A percentile compares a stretch with the other conserved stretches of the same genome.
Evolutionary conservation across 176 grass and related monocot genomes (phyloP).

Genomic region (Avena atlantica): DNA sequence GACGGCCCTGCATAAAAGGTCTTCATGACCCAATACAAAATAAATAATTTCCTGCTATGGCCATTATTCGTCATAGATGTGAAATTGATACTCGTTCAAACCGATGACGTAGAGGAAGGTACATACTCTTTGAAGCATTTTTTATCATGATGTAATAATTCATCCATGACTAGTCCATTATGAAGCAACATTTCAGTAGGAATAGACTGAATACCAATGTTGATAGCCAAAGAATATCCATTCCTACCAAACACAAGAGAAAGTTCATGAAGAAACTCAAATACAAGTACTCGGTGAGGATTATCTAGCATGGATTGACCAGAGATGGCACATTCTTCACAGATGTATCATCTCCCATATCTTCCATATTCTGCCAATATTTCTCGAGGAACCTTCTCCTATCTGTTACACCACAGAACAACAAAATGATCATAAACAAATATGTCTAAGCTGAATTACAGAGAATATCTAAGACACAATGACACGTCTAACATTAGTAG

Average conservation of each 20-base stretch:
- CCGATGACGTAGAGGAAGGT: too few species aligned
- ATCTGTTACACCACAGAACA: too few species aligned
- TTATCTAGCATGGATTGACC: background rate
- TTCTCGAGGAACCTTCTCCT: too few species aligned
- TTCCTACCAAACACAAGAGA: background rate
- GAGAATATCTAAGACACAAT: too few species aligned
- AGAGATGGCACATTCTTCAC: background rate
- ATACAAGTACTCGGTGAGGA: background rate
- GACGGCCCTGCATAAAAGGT: too few species aligned
- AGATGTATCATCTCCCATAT: too few species aligned
- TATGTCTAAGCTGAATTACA: too few species aligned
- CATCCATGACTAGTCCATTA: background rate
- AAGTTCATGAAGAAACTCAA: background rate
- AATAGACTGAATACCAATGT: background rate
- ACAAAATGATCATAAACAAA: too few species aligned
- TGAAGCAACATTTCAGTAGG: background rate
- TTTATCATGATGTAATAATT: background rate
- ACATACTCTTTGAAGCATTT: background rate
- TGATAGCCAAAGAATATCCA: background rate
- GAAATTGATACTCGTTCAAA: too few species aligned
- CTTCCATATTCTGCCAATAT: too few species aligned
- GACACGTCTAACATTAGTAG: too few species aligned
- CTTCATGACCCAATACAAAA: background rate
- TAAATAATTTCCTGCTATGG: background rate
- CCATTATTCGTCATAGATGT: background rate